phyloP scores from a whole-genome alignment of 2,329 filamentous ascomycete genomes.

The Arthrobotrys pseudoclavata region DNA sequence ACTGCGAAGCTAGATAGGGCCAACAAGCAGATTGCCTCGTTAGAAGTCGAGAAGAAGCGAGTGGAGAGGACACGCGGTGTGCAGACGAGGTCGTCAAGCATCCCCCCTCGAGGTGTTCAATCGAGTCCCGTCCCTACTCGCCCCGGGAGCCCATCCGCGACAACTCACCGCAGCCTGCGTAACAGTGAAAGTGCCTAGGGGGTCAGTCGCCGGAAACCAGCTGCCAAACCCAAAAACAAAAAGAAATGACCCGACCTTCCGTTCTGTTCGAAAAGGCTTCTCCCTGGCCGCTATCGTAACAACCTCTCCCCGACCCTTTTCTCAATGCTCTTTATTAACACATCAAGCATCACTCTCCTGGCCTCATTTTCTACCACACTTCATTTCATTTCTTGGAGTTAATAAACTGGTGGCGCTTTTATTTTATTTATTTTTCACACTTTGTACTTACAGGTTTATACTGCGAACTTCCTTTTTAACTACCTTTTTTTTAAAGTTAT shows the following conservation, averaged over 20 bases:
- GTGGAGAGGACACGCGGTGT: conserved; percentile 42
- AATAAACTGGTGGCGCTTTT: background rate
- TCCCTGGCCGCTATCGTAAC: background rate
- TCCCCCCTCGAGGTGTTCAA: conserved; percentile 42
- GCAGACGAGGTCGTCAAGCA: conserved; percentile 44
- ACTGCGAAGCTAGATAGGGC: conserved; percentile 31
- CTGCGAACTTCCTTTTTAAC: background rate
- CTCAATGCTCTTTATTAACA: background rate
- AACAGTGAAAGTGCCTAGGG: conserved; percentile 19
- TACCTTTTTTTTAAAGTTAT: background rate
- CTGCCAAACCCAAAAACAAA: background rate
- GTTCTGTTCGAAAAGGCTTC: background rate
- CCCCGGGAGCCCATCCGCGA: conserved; percentile 30
- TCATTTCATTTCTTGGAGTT: background rate
- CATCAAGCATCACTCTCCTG: background rate
- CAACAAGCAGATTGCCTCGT: conserved; percentile 27
- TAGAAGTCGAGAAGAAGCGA: conserved; percentile 50
- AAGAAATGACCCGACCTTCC: background rate
- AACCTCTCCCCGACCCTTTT: background rate
- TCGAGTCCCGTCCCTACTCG: conserved; percentile 56
- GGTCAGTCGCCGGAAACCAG: conserved; percentile 1
- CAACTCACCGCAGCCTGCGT: conserved; percentile 23
- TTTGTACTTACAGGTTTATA: background rate
- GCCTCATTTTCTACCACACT: background rate
- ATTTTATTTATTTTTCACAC: background rate